phyloP scores from a whole-genome alignment of 2,329 filamentous ascomycete genomes.

The Stachybotrys chartarum region DNA sequence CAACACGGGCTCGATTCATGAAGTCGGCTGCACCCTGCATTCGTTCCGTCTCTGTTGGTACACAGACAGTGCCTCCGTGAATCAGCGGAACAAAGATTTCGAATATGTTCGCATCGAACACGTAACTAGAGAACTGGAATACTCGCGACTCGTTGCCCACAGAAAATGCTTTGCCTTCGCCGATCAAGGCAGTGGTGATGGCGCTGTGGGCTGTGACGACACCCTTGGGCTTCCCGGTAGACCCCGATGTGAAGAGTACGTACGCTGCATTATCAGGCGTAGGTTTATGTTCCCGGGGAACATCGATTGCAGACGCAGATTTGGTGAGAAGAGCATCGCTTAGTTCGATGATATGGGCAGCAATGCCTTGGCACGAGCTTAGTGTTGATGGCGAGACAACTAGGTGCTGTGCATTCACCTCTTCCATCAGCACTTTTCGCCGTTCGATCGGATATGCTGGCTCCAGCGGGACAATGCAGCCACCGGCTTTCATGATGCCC shows the following conservation, averaged over 20 bases:
- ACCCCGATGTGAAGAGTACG: conserved; percentile 16
- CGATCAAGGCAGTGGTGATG: conserved; percentile 1
- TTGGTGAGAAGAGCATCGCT: not conserved
- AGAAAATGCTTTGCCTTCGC: conserved; percentile 4
- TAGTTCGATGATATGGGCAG: not conserved
- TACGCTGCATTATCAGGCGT: conserved; percentile 9
- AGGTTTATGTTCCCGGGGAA: not conserved
- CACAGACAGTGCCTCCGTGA: conserved; percentile 12
- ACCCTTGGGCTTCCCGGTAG: conserved; percentile 15
- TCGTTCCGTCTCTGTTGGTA: conserved; percentile 5
- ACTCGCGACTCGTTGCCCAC: conserved; percentile 3
- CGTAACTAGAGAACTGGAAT: conserved; percentile 15
- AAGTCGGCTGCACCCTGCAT: conserved; percentile 4
- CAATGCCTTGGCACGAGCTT: not conserved
- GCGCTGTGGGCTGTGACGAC: conserved; percentile 11
- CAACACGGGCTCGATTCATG: conserved; percentile 4
- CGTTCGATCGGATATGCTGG: not conserved
- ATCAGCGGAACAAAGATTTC: conserved; percentile 9
- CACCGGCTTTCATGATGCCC: not conserved
- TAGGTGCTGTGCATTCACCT: not conserved
- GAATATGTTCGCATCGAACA: conserved; percentile 12
- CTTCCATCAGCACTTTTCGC: not conserved
- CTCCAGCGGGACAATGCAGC: not conserved
- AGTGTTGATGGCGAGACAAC: not conserved
- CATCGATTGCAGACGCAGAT: not conserved